phyloP scores from a whole-genome alignment of 805 yeast species.

The Zygotorulaspora danielsina region DNA sequence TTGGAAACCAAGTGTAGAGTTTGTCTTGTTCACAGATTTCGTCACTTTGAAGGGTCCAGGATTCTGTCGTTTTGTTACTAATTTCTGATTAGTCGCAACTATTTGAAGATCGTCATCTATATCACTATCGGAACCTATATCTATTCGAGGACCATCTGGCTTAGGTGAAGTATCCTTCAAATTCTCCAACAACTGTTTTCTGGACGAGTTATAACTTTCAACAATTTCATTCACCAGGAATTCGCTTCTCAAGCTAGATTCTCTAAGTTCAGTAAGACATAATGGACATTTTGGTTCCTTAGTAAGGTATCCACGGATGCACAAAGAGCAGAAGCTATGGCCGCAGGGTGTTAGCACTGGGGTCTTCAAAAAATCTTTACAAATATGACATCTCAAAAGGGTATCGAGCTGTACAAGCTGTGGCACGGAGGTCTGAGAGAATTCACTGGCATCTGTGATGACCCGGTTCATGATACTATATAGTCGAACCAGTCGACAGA shows the following conservation, averaged over 20 bases:
- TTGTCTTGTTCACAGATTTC: constrained; percentile 9
- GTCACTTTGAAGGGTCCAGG: constrained; percentile 6
- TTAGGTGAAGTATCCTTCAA: constrained; percentile 15
- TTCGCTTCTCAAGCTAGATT: constrained; percentile 63
- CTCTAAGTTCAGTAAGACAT: constrained; percentile 66
- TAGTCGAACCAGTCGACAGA: too few species aligned
- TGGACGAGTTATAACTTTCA: constrained; percentile 44
- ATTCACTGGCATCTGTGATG: constrained; percentile 67
- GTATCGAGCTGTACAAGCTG: constrained; percentile 59
- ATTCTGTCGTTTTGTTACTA: constrained; percentile 6
- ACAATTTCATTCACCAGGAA: constrained; percentile 69
- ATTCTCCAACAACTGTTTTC: constrained; percentile 39
- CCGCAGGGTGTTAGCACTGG: constrained; percentile 84
- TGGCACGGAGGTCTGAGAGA: constrained; percentile 54
- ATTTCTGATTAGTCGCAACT: constrained; percentile 27
- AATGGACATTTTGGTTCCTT: constrained; percentile 65
- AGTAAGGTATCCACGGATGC: constrained; percentile 71
- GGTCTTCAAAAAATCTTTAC: constrained; percentile 74
- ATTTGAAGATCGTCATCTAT: constrained; percentile 33
- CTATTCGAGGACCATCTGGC: constrained; percentile 24
- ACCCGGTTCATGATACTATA: constrained; percentile 14
- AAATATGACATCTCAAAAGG: constrained; percentile 74
- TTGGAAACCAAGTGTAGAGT: constrained; percentile 14
- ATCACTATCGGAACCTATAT: constrained; percentile 29
- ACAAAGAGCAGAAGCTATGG: constrained; percentile 84